Evolutionary conservation across 139 green algal species (phyloP).

Genomic region (Closterium sp.): DNA sequence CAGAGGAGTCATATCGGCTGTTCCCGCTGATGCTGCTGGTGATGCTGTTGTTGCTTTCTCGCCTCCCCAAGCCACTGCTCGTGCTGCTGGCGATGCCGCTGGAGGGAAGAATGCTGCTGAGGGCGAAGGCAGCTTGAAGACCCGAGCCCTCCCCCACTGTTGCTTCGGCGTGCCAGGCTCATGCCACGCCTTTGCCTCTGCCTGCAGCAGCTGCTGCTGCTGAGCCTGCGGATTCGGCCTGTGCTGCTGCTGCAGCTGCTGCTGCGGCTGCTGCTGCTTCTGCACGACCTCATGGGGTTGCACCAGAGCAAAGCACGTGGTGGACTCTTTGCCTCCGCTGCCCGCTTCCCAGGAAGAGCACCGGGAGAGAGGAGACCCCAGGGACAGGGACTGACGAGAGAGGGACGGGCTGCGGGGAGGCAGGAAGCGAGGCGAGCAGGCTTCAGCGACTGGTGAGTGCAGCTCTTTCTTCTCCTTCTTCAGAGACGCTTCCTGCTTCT

Average conservation of each 20-base stretch:
- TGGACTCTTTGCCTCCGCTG: not conserved
- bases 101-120: not conserved
- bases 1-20: not conserved
- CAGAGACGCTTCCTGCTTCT: no score
- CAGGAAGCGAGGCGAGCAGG: not conserved
- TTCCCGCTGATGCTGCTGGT: not conserved
- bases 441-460: not conserved
- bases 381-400: not conserved
- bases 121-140: not conserved
- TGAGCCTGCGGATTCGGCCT: not conserved
- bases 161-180: not conserved
- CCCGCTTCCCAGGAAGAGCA: not conserved
- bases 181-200: not conserved
- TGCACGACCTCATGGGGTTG: not conserved
- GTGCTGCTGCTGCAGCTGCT: not conserved
- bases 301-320: not conserved
- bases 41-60: not conserved
- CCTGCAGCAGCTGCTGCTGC: not conserved
- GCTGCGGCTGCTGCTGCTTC: not conserved
- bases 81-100: not conserved
- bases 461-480: not conserved
- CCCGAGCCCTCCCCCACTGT: not conserved
- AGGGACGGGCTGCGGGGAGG: not conserved
- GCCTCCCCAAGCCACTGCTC: no score
- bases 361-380: not conserved